Evolutionary conservation across 208 protist species (phyloP), one percentile per base, ranked within the genome.

Genomic region (Porcisia deanei): DNA sequence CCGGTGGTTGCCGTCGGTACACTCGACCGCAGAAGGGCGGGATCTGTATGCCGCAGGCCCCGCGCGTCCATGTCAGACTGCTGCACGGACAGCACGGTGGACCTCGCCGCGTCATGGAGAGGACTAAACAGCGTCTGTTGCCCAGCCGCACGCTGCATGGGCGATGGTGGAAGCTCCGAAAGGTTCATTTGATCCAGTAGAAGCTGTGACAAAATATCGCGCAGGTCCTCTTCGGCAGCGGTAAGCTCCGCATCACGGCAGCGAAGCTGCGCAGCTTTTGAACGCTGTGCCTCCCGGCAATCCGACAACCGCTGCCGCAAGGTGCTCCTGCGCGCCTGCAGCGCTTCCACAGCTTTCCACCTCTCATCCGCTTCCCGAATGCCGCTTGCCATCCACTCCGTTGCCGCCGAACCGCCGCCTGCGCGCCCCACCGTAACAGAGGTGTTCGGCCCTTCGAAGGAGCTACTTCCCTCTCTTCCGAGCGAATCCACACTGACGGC

Each of bases 141-240:
- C 57, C 47, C 60, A 39, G 3, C n/a, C 16, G 57, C 57, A 25
- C 57, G 57, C 18, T 61, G n/a, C 57, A 37, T 1, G 14, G 18
- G 57, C 57, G 57, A 5, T 34, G 5, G n/a, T 9, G n/a, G 8
- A 22, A 20, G 4, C 57, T 9, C 57, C 9, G 54, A 14, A 6
- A 43, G 30, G 30, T 59, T 65, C 60, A 63, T 34, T 1, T 34
- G 61, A 41, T 77, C 43, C 34, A 22, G 3, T 16, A 45, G 0
- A n/a, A 77, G 34, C 53, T 77, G 52, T 5, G 34, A 14, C 52
- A 71, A 41, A 4, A 77, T 34, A 6, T 30, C 3, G 8, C 67
- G 61, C 66, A 79, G 57, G 47, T 79, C 75, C 4, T 72, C 66
- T 22, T 72, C 66, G 0, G 75, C 70, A 9, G 41, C 9, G 54